Percentiles rank a stretch among this genome's conserved stretches.
These are phyloP conservation scores for Exophiala sideris DNA, from an alignment of 2,329 filamentous ascomycete species.

Conservation along the genomic window DNA sequence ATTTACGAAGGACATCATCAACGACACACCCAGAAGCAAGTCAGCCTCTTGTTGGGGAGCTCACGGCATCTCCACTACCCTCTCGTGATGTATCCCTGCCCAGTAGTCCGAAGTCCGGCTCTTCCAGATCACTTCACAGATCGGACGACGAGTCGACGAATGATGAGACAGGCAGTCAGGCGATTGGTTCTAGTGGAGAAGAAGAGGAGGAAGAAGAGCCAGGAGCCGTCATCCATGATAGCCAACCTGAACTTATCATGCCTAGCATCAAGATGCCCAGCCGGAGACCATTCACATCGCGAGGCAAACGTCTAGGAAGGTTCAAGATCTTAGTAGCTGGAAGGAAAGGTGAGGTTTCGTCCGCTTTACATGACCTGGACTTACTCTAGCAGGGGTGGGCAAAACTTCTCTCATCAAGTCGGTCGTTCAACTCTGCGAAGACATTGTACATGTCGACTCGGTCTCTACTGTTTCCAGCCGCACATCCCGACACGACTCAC, in stretches of 20 bases:
- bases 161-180: slow-evolving; percentile 56
- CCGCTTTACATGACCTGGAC: not conserved
- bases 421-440: slow-evolving; percentile 79
- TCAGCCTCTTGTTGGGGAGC: slow-evolving; percentile 27
- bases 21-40: slow-evolving; percentile 25
- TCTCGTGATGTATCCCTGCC: slow-evolving; percentile 43
- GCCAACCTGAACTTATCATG: slow-evolving; percentile 83
- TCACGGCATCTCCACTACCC: slow-evolving; percentile 34
- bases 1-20: slow-evolving; percentile 16
- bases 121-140: slow-evolving; percentile 56
- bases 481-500: slow-evolving; percentile 2
- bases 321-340: slow-evolving; percentile 88
- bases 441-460: slow-evolving; percentile 90
- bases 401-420: slow-evolving; percentile 88
- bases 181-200: slow-evolving; percentile 52
- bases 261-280: slow-evolving; percentile 89
- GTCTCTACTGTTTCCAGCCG: slow-evolving; percentile 28
- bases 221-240: slow-evolving; percentile 34
- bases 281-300: slow-evolving; percentile 83
- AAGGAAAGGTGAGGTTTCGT: slow-evolving; percentile 57
- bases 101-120: slow-evolving; percentile 59
- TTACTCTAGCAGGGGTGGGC: slow-evolving; percentile 61
- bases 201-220: slow-evolving; percentile 50
- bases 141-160: slow-evolving; percentile 56
- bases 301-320: slow-evolving; percentile 76